Evolutionary conservation across 768 basidiomycete genomes (phyloP).

Genomic region (Kwoniella botswanensis): DNA sequence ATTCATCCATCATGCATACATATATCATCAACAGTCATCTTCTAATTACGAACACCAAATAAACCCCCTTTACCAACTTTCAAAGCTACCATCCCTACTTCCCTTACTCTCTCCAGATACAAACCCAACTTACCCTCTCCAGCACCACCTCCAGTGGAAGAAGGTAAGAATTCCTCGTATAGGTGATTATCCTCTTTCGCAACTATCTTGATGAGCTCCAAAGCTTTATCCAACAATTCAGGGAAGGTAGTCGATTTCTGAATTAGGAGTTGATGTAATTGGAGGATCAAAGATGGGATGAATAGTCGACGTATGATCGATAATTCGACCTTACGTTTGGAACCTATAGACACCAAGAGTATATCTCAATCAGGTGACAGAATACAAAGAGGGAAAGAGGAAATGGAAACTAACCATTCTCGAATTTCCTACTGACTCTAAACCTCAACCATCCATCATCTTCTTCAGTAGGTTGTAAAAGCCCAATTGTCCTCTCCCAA

Average conservation of each 20-base stretch:
- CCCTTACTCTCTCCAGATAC: conserved; percentile 75
- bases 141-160: conserved; percentile 62
- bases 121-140: conserved; percentile 70
- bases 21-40: background rate
- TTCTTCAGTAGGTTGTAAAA: conserved; percentile 1
- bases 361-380: background rate
- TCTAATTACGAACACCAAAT: conserved; percentile 17
- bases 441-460: conserved; percentile 26
- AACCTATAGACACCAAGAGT: conserved; percentile 56
- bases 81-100: conserved; percentile 72
- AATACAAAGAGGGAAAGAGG: background rate
- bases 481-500: conserved; percentile 17
- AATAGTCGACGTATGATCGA: conserved; percentile 84
- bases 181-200: conserved; percentile 85
- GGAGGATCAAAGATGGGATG: conserved; percentile 85
- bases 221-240: conserved; percentile 70
- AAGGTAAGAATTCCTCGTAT: conserved; percentile 78
- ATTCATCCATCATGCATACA: background rate
- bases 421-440: conserved; percentile 17
- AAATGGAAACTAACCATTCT: conserved; percentile 19
- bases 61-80: conserved; percentile 53
- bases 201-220: conserved; percentile 80
- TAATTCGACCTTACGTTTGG: conserved; percentile 70
- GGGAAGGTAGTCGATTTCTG: conserved; percentile 69
- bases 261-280: conserved; percentile 75